These are phyloP conservation scores for Earliella scabrosa DNA, from an alignment of 1,284 basidiomycete genomes.

Conservation along the genomic window DNA sequence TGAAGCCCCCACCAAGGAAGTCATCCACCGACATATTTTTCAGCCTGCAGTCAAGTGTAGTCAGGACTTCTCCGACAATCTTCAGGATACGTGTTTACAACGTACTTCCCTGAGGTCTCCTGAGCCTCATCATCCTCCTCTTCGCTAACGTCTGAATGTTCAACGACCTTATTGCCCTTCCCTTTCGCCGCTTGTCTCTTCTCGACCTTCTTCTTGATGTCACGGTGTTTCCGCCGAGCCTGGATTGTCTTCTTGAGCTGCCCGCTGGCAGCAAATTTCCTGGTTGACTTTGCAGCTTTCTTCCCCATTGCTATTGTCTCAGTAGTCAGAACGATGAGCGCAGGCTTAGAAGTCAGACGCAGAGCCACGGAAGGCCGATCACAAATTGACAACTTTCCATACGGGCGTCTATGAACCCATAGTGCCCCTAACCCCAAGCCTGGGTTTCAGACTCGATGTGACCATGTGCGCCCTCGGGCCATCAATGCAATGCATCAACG, in stretches of 20 bases:
- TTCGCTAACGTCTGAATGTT: slow-evolving; percentile 29
- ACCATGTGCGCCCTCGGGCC: too few relatives aligned
- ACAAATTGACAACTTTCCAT: neutral
- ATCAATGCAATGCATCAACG: too few relatives aligned
- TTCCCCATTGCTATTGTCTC: slow-evolving; percentile 65
- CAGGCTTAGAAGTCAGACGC: neutral
- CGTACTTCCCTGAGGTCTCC: slow-evolving; percentile 34
- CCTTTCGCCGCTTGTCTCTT: slow-evolving; percentile 53
- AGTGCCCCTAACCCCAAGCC: neutral
- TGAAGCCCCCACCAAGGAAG: slow-evolving; percentile 77
- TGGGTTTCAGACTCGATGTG: neutral
- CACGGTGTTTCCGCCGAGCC: slow-evolving; percentile 76
- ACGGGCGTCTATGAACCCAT: neutral
- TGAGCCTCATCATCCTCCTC: slow-evolving; percentile 46
- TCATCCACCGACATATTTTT: slow-evolving; percentile 81
- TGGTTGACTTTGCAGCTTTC: slow-evolving; percentile 73
- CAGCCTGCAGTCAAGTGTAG: slow-evolving; percentile 31
- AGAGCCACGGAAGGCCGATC: neutral
- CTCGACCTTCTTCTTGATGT: slow-evolving; percentile 74
- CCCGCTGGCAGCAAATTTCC: slow-evolving; percentile 88
- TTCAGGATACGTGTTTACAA: neutral
- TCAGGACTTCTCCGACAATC: neutral
- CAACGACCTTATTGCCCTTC: slow-evolving; percentile 43
- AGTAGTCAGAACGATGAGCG: neutral
- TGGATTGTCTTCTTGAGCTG: slow-evolving; percentile 87